Conservation (phyloP, 345 rosid species). For the Camelina laxa region DNA sequence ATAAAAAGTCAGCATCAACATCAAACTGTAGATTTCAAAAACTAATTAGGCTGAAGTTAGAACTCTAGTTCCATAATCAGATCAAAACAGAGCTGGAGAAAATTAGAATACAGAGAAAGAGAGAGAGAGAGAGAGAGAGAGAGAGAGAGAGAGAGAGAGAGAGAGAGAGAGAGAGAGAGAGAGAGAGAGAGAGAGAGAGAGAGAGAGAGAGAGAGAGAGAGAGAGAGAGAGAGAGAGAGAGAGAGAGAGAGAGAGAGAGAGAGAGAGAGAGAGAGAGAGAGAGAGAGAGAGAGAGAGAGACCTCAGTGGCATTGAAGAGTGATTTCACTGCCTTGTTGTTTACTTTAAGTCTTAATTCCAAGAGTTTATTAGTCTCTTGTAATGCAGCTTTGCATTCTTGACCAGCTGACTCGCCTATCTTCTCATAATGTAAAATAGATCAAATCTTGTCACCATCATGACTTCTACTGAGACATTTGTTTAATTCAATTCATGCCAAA, state of each 20-base stretch:
- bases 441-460: background rate
- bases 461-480: too few relatives aligned
- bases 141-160: too few relatives aligned
- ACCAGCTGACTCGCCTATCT: slow-evolving; percentile 91
- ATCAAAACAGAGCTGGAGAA: slow-evolving; percentile 1
- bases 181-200: too few relatives aligned
- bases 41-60: background rate
- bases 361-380: slow-evolving; percentile 65
- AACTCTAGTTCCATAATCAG: background rate
- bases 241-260: too few relatives aligned
- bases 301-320: slow-evolving; percentile 75
- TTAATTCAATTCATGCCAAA: background rate
- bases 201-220: too few relatives aligned
- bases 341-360: slow-evolving; percentile 63
- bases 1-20: slow-evolving; percentile 86
- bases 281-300: slow-evolving; percentile 39
- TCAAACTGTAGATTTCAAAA: slow-evolving; percentile 60
- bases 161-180: too few relatives aligned
- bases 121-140: too few relatives aligned
- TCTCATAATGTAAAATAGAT: slow-evolving; percentile 19
- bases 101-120: too few relatives aligned
- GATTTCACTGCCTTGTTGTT: slow-evolving; percentile 57
- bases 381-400: slow-evolving; percentile 77
- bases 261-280: too few relatives aligned
- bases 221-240: too few relatives aligned